phyloP scores from a whole-genome alignment of 345 rosid genomes.

The Arabis hirsuta region DNA sequence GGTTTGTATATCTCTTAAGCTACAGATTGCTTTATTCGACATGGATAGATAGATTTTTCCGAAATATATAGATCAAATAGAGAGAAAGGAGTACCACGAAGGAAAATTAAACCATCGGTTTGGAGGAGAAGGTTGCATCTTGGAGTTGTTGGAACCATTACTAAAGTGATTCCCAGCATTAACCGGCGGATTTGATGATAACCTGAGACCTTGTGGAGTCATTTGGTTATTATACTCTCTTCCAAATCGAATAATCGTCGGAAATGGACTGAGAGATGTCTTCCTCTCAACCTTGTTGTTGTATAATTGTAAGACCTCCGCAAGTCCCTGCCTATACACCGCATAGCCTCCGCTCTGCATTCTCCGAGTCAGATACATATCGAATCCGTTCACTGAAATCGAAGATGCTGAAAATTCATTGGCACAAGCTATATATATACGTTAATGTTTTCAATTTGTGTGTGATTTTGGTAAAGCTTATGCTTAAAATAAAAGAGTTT shows the following conservation, averaged over 20 bases:
- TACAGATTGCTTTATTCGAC: not conserved
- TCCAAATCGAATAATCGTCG: slow-evolving; percentile 20
- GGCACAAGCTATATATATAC: not conserved
- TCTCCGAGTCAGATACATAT: slow-evolving; percentile 37
- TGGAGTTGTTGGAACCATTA: slow-evolving; percentile 20
- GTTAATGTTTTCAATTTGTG: slow-evolving; percentile 12
- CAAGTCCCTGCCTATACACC: slow-evolving; percentile 35
- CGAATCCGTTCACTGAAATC: not conserved
- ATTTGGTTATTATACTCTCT: slow-evolving; percentile 31
- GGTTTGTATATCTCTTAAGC: not conserved
- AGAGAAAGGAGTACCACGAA: slow-evolving; percentile 45
- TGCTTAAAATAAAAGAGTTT: slow-evolving; percentile 33
- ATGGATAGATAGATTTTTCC: not conserved
- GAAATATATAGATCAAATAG: not conserved
- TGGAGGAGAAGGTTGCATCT: slow-evolving; percentile 37
- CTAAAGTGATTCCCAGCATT: slow-evolving; percentile 26
- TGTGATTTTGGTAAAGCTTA: slow-evolving; percentile 39
- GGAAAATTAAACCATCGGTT: slow-evolving; percentile 41
- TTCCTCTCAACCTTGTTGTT: slow-evolving; percentile 33
- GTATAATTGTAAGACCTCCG: slow-evolving; percentile 32
- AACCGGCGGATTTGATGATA: not conserved
- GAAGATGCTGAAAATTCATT: not conserved
- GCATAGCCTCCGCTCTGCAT: slow-evolving; percentile 31
- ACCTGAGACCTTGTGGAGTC: slow-evolving; percentile 31
- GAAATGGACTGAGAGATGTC: slow-evolving; percentile 28